phyloP scores from a whole-genome alignment of 331 rosid species.

The Arachis monticola region DNA sequence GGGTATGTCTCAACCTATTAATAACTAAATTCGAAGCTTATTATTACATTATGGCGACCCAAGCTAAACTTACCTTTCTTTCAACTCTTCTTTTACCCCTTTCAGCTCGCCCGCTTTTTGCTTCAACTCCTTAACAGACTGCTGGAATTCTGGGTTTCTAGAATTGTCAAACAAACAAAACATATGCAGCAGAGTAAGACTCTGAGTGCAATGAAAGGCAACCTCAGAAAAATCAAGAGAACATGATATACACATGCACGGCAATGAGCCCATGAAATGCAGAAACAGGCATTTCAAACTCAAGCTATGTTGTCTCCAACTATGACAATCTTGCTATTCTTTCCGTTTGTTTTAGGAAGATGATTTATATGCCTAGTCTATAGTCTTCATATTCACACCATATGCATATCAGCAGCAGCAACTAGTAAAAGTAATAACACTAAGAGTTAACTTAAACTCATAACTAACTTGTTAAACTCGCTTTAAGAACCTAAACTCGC shows the following conservation, averaged over 20 bases:
- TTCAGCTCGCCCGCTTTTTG: conserved; percentile 81
- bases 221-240: conserved; percentile 4
- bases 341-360: background rate
- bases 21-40: conserved; percentile 34
- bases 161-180: conserved; percentile 33
- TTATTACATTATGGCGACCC: conserved; percentile 14
- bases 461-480: too few species aligned
- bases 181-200: conserved; percentile 3
- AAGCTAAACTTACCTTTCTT: conserved; percentile 65
- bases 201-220: background rate
- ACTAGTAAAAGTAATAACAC: too few species aligned
- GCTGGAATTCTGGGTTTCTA: conserved; percentile 76
- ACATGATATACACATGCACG: background rate
- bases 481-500: too few species aligned
- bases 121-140: conserved; percentile 80
- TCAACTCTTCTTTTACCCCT: conserved; percentile 71
- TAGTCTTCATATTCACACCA: background rate
- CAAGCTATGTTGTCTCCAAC: background rate
- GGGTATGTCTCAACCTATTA: conserved; percentile 87
- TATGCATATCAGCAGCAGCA: background rate
- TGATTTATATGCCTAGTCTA: background rate
- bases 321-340: too few species aligned
- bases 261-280: conserved; percentile 9
- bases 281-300: background rate
- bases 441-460: too few species aligned